A percentile compares a stretch with the other conserved stretches of the same genome.
Evolutionary conservation across 2,329 filamentous ascomycete species (phyloP).

Genomic region (Metarhizium brunneum): DNA sequence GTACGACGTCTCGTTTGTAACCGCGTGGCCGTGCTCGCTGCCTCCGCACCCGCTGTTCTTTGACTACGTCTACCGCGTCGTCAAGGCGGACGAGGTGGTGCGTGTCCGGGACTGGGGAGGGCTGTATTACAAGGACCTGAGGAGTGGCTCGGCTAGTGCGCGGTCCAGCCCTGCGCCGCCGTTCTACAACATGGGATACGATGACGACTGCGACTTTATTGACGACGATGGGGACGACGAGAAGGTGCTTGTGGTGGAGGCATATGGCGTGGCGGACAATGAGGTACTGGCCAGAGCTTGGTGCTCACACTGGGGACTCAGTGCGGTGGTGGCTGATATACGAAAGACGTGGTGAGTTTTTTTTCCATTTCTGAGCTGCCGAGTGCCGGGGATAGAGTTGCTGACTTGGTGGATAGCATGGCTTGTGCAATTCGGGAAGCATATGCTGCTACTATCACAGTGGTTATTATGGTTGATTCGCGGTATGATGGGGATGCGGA

Average conservation of each 20-base stretch:
- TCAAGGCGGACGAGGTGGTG: slow-evolving; percentile 56
- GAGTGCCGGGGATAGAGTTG: slow-evolving; percentile 6
- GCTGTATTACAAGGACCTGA: slow-evolving; percentile 23
- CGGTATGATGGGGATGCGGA: slow-evolving; percentile 30
- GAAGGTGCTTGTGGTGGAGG: slow-evolving; percentile 62
- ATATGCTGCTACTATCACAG: slow-evolving; percentile 63
- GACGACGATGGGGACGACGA: slow-evolving; percentile 44
- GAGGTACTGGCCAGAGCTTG: slow-evolving; percentile 69
- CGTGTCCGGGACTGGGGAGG: slow-evolving; percentile 57
- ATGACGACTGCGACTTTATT: slow-evolving; percentile 9
- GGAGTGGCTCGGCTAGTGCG: slow-evolving; percentile 18
- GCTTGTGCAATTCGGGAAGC: slow-evolving; percentile 67
- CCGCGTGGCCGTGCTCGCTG: slow-evolving; percentile 53
- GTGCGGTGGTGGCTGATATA: slow-evolving; percentile 60
- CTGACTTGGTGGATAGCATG: slow-evolving; percentile 37
- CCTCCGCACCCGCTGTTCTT: slow-evolving; percentile 64
- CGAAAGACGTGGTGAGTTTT: slow-evolving; percentile 53
- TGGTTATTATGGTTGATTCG: slow-evolving; percentile 58
- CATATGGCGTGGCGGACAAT: slow-evolving; percentile 64
- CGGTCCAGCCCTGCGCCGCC: slow-evolving; percentile 25
- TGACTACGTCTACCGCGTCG: slow-evolving; percentile 53
- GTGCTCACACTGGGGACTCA: slow-evolving; percentile 68
- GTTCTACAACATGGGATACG: slow-evolving; percentile 8
- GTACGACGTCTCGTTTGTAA: slow-evolving; percentile 57
- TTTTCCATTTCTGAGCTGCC: not conserved